Base-by-base conservation (phyloP, 2,329 filamentous ascomycete species). In the Hypoxylon sp. region DNA sequence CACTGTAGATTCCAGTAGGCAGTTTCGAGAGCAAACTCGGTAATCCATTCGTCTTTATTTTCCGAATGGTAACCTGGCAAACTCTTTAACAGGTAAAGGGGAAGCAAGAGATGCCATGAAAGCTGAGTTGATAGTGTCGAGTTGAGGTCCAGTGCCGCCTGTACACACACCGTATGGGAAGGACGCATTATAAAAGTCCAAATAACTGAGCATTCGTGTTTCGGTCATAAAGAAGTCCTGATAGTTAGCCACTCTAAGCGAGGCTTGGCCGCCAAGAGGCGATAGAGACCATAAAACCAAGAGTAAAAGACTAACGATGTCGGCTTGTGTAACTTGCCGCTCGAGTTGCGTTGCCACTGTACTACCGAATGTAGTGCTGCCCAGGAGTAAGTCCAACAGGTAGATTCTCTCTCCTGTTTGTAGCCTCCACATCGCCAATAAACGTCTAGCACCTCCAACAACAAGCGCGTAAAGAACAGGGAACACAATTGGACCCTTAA, bases 371-470 rank as follows among this genome's bases (percentile, higher is more conserved):
- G 49, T 46, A 11, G 49, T 61, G 25, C 50, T 55, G 21, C 58
- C 58, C n/a, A 48, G 49, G 23, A 61, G 49, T 21, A 55, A 25
- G 19, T 61, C 58, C 4, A 61, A 38, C 10, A 61, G 28, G 50
- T 41, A 4, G 14, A 55, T 21, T 14, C n/a, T 53, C 38, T 61
- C 58, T 28, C 58, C 49, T 7, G 30, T n/a, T 48, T 61, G 50
- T 28, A 53, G 30, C 23, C 58, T 48, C 58, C 49, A 61, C 10
- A 53, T 9, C 3, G 58, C 58, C 13, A 53, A 34, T n/a, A 41
- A 61, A 14, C 58, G 58, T 32, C 53, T 6, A 45, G 48, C 49
- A 19, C 58, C 48, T 3, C 32, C 56, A 2, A 60, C 49, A 9
- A 60, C 9, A 28, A 38, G 58, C 17, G 58, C 48, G 14, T 61